A percentile compares a stretch with the other conserved stretches of the same genome.
Conservation (phyloP, 768 basidiomycete species). For the Coprinopsis marcescibilis region DNA sequence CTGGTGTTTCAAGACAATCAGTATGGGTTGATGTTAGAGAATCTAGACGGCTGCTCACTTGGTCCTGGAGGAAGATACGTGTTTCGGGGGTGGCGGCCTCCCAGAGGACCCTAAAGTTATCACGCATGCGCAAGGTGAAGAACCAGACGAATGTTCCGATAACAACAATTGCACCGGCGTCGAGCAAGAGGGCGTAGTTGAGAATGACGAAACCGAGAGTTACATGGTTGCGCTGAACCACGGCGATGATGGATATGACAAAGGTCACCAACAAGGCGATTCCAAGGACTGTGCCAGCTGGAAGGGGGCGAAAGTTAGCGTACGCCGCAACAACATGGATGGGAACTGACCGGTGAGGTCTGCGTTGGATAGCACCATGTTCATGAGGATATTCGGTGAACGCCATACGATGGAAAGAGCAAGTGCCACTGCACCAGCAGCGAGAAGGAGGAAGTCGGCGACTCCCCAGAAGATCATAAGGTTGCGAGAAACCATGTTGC, state of each 20-base stretch:
- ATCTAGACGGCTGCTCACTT: constrained; percentile 40
- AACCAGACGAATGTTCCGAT: constrained; percentile 79
- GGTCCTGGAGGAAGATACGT: constrained; percentile 63
- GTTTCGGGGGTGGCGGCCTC: constrained; percentile 35
- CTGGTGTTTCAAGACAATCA: constrained; percentile 29
- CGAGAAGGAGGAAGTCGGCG: constrained; percentile 64
- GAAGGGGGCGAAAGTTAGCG: constrained; percentile 1
- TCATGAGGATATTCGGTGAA: constrained; percentile 60
- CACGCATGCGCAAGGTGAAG: constrained; percentile 67
- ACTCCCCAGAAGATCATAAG: constrained; percentile 69
- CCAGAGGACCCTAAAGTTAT: constrained; percentile 61
- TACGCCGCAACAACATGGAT: neutral
- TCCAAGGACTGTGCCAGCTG: constrained; percentile 71
- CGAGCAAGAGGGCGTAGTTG: constrained; percentile 67
- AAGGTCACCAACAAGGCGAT: constrained; percentile 62
- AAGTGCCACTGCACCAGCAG: constrained; percentile 61
- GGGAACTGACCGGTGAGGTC: constrained; percentile 54
- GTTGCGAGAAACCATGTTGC: constrained; percentile 64
- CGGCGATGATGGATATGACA: constrained; percentile 61
- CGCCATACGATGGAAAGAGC: constrained; percentile 70
- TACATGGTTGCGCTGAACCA: constrained; percentile 65
- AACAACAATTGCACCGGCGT: constrained; percentile 53
- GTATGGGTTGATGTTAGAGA: neutral
- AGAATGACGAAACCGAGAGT: constrained; percentile 67
- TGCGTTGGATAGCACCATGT: constrained; percentile 55